Base-by-base conservation (phyloP, 805 yeast species). In the Candida khao-thaluensis region DNA sequence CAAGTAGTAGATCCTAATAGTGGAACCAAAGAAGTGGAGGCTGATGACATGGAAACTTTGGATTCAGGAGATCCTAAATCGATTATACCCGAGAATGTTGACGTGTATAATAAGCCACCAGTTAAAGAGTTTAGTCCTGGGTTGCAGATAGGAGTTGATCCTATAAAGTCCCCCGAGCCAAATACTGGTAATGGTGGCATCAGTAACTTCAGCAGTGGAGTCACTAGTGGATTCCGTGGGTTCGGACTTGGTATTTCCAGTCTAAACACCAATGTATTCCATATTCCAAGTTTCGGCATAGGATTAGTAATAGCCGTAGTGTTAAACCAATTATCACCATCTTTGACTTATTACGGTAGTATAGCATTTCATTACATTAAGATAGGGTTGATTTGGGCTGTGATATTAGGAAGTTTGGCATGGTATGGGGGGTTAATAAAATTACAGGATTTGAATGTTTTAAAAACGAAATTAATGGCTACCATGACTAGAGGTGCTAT, bases 401-500 rank as follows among this genome's bases (percentile, higher is more conserved):
- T 49, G 1, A 26, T 59, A 4, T 23, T 56, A 2, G 64, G 57
- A 11, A 54, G 50, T 0, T 43, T 48, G 8, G 49, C 49, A 26
- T 58, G 65, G 62, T 64, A 62, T 45, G 33, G 51, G n/a, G 71
- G 70, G 2, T 27, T 60, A 12, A 35, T 45, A 23, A 44, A 46
- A 23, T 3, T 43, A 4, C 45, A 43, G 21, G 47, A 46, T 15
- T 22, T 35, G 7, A 16, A 27, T 8, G 10, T 23, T 3, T 5
- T 39, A 3, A 33, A 29, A 12, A 20, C 24, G 4, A 37, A 16
- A 33, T 11, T 32, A 15, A 18, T 22, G 31, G 20, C 12, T 5
- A 6, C 22, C 11, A 18, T 22, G 6, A 15, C 17, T 10, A 12
- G 7, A 15, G 18, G n/a, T 5, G 15, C 17, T 7, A 8, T 7